These are phyloP conservation scores for Alternaria tenuissima DNA, from an alignment of 2,329 filamentous ascomycete species.

Conservation along the genomic window DNA sequence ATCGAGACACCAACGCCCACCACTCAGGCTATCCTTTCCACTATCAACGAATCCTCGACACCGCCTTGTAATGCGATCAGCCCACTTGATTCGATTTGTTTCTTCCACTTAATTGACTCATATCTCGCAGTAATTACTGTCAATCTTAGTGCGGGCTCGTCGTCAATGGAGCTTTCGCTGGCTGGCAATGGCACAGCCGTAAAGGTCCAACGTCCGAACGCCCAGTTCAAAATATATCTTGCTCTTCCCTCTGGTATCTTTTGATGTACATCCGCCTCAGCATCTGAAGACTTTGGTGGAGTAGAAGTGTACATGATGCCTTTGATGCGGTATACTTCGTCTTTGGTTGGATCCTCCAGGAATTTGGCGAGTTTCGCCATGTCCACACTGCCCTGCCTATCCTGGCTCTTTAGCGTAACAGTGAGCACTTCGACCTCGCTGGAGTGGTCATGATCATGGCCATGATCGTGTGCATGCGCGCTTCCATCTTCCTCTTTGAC, in stretches of 20 bases:
- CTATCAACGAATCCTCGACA: conserved; percentile 28
- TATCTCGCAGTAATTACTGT: conserved; percentile 78
- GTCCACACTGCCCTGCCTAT: conserved; percentile 65
- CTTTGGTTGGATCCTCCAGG: conserved; percentile 79
- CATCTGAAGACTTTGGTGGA: conserved; percentile 58
- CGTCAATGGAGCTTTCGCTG: conserved; percentile 48
- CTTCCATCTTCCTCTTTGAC: conserved; percentile 54
- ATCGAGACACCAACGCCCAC: background rate
- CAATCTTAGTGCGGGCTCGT: conserved; percentile 69
- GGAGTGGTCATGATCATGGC: conserved; percentile 70
- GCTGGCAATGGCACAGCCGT: conserved; percentile 65
- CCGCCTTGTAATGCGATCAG: conserved; percentile 43
- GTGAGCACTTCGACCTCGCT: conserved; percentile 91
- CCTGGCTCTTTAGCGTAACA: conserved; percentile 65
- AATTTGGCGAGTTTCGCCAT: conserved; percentile 65
- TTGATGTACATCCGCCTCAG: conserved; percentile 38
- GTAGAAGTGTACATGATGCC: conserved; percentile 63
- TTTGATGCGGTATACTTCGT: conserved; percentile 97
- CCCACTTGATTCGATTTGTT: conserved; percentile 69
- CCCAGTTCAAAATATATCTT: conserved; percentile 96
- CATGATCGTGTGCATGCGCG: conserved; percentile 31
- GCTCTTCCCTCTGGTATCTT: conserved; percentile 50
- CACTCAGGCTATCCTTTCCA: conserved; percentile 27
- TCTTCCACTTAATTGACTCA: conserved; percentile 80
- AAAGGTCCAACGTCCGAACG: conserved; percentile 94